Percentiles rank a stretch among this genome's conserved stretches.
Evolutionary conservation across 2,329 filamentous ascomycete species (phyloP).

Genomic region (Teratosphaeria viscida): DNA sequence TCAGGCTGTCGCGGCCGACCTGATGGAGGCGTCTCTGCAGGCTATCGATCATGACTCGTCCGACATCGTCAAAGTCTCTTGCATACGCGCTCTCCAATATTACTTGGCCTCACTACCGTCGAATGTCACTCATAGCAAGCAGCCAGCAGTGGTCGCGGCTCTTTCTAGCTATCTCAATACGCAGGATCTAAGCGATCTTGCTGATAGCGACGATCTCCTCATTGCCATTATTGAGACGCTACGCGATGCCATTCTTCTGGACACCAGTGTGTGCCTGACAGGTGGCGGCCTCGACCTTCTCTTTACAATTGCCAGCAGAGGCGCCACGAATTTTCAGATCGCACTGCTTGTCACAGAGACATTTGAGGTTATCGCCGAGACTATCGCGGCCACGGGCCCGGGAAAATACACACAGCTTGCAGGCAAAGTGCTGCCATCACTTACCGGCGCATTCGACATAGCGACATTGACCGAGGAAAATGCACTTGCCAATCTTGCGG

Average conservation of each 20-base stretch:
- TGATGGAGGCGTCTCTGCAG: slow-evolving; percentile 64
- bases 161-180: slow-evolving; percentile 63
- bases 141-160: slow-evolving; percentile 50
- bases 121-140: slow-evolving; percentile 44
- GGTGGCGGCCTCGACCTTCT: slow-evolving; percentile 69
- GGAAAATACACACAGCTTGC: slow-evolving; percentile 70
- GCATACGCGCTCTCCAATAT: slow-evolving; percentile 73
- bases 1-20: slow-evolving; percentile 44
- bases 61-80: slow-evolving; percentile 85
- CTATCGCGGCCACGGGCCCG: slow-evolving; percentile 52
- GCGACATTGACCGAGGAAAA: slow-evolving; percentile 77
- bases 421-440: slow-evolving; percentile 72
- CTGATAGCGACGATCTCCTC: slow-evolving; percentile 83
- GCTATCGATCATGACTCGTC: slow-evolving; percentile 66
- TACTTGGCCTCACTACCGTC: slow-evolving; percentile 47
- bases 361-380: slow-evolving; percentile 75
- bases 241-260: slow-evolving; percentile 69
- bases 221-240: slow-evolving; percentile 83
- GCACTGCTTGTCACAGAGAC: slow-evolving; percentile 79
- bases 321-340: slow-evolving; percentile 82
- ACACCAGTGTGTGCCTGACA: slow-evolving; percentile 63
- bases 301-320: slow-evolving; percentile 80
- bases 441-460: slow-evolving; percentile 83
- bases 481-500: slow-evolving; percentile 74
- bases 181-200: slow-evolving; percentile 72